Conservation (phyloP, 768 basidiomycete genomes). For the Agrocybe pediades region DNA sequence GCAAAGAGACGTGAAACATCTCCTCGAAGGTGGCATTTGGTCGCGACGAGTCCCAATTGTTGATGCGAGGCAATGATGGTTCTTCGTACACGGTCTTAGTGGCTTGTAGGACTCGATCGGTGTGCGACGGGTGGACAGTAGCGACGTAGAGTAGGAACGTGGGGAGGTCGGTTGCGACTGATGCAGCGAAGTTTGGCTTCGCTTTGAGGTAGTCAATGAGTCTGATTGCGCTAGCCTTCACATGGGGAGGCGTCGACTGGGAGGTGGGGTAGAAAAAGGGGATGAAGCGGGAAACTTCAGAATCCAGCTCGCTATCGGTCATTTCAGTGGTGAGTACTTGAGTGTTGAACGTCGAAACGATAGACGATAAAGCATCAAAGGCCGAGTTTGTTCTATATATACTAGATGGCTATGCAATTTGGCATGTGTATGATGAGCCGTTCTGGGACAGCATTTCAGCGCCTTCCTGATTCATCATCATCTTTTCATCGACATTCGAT, state of each 20-base stretch:
- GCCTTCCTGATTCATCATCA: no score
- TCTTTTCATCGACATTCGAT: no score
- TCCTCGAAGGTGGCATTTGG: not conserved
- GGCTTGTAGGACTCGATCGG: not conserved
- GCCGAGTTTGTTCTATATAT: no score
- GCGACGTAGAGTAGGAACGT: not conserved
- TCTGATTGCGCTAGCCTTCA: not conserved
- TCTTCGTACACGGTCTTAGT: not conserved
- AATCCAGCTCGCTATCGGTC: not conserved
- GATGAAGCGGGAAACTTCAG: not conserved
- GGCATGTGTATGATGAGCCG: no score
- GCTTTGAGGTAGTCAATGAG: not conserved
- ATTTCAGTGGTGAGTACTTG: not conserved
- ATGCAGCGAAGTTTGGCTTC: not conserved
- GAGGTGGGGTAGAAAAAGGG: not conserved
- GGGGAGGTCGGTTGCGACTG: not conserved
- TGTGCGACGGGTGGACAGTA: not conserved
- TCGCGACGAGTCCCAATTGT: not conserved
- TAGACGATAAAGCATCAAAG: no score
- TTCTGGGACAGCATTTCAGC: no score
- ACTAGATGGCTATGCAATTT: no score
- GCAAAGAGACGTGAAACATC: not conserved
- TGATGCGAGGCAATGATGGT: not conserved
- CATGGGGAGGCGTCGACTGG: not conserved
- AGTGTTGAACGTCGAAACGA: not conserved